A percentile compares a stretch with the other conserved stretches of the same genome.
These are phyloP conservation scores for Apiotrichum sp. DNA, from an alignment of 1,284 basidiomycete species.

Conservation along the genomic window DNA sequence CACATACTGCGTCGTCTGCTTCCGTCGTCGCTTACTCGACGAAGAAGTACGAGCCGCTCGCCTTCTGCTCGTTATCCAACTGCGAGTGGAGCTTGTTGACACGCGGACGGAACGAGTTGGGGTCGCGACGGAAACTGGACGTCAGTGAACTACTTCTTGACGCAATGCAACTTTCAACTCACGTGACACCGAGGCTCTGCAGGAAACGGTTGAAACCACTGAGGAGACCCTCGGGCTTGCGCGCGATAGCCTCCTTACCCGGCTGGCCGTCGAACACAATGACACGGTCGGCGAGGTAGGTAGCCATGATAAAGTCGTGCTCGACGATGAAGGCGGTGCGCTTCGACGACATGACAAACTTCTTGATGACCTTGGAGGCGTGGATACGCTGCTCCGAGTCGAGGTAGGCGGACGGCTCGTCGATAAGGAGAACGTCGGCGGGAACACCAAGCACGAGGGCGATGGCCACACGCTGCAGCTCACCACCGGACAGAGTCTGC, in stretches of 20 bases:
- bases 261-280: constrained; percentile 90
- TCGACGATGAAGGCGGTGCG: constrained; percentile 79
- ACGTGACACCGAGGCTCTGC: constrained; percentile 86
- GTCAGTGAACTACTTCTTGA: neutral
- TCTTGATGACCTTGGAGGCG: constrained; percentile 92
- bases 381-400: constrained; percentile 98
- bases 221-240: constrained; percentile 49
- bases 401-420: constrained; percentile 60
- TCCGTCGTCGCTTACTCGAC: constrained; percentile 15
- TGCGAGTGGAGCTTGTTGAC: constrained; percentile 91
- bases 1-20: neutral
- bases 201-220: constrained; percentile 61
- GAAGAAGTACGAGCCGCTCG: constrained; percentile 39
- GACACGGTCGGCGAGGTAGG: constrained; percentile 92
- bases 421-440: constrained; percentile 68
- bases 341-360: constrained; percentile 88
- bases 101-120: constrained; percentile 80
- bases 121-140: constrained; percentile 52
- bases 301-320: constrained; percentile 54
- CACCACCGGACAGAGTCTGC: constrained; percentile 91
- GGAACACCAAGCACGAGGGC: constrained; percentile 75
- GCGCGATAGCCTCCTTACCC: constrained; percentile 72
- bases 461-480: constrained; percentile 91
- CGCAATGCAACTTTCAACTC: constrained; percentile 52
- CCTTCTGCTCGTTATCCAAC: constrained; percentile 68